A percentile compares a stretch with the other conserved stretches of the same genome.
phyloP scores from a whole-genome alignment of 495 filamentous ascomycete species.

The Pyrenopolyporus hunteri region DNA sequence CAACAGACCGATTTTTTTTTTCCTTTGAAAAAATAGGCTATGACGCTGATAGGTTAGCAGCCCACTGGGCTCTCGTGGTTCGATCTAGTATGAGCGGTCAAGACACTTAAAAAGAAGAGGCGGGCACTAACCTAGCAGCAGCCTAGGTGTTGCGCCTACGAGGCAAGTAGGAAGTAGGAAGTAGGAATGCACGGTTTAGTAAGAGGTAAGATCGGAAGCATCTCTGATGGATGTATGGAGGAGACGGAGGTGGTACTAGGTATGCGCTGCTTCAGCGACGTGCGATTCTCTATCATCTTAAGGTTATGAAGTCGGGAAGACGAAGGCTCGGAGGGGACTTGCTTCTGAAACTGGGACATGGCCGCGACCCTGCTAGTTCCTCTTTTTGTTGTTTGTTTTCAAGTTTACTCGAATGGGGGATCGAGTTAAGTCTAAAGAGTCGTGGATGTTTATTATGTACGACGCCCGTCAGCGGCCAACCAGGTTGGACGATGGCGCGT shows the following conservation, averaged over 20 bases:
- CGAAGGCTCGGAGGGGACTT: conserved; percentile 4
- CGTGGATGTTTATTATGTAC: conserved; percentile 32
- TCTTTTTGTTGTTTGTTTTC: conserved; percentile 40
- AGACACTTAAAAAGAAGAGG: conserved; percentile 25
- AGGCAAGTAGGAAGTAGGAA: conserved; percentile 5
- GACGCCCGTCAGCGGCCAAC: conserved; percentile 28
- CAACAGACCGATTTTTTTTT: conserved; percentile 33
- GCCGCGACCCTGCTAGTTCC: conserved; percentile 29
- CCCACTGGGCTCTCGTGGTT: conserved; percentile 27
- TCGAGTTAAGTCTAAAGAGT: conserved; percentile 20
- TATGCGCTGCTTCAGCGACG: conserved; percentile 21
- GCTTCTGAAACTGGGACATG: conserved; percentile 31
- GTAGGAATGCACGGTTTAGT: background rate
- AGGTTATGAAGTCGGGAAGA: conserved; percentile 10
- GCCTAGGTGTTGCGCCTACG: background rate
- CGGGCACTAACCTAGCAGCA: conserved; percentile 10
- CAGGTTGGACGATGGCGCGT: conserved; percentile 38
- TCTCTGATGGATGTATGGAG: too few relatives aligned
- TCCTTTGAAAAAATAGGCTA: conserved; percentile 33
- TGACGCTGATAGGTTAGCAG: conserved; percentile 27
- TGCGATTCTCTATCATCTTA: conserved; percentile 8
- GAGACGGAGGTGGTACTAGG: too few relatives aligned
- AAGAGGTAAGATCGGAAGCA: too few relatives aligned
- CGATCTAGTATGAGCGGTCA: conserved; percentile 43
- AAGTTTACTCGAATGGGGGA: conserved; percentile 39